These are phyloP conservation scores for Xerocomellus chrysenteron DNA, from an alignment of 768 basidiomycete species.

Conservation along the genomic window DNA sequence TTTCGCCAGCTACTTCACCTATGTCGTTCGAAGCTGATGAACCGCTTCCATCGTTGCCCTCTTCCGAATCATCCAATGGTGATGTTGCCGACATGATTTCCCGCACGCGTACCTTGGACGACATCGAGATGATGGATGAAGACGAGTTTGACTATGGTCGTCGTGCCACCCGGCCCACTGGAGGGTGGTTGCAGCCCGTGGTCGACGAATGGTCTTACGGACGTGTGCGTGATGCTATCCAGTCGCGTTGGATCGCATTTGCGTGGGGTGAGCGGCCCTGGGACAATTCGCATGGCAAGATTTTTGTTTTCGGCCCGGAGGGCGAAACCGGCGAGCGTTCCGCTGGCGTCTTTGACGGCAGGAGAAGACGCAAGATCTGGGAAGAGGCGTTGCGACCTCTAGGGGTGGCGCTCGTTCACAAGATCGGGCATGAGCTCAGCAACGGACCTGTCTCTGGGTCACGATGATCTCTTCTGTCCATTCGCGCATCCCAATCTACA, in stretches of 20 bases:
- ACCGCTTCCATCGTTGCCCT: slow-evolving; percentile 28
- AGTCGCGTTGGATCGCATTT: slow-evolving; percentile 73
- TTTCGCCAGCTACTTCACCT: slow-evolving; percentile 33
- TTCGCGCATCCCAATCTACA: background rate
- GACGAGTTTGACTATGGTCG: slow-evolving; percentile 18
- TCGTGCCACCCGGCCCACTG: slow-evolving; percentile 16
- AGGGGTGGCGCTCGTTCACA: slow-evolving; percentile 65
- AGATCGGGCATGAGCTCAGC: slow-evolving; percentile 71
- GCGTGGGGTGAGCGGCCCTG: slow-evolving; percentile 74
- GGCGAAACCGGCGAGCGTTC: slow-evolving; percentile 78
- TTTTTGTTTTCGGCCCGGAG: slow-evolving; percentile 80
- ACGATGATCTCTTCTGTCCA: slow-evolving; percentile 15
- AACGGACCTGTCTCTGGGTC: slow-evolving; percentile 52
- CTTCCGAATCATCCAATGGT: slow-evolving; percentile 27
- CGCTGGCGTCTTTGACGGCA: slow-evolving; percentile 59
- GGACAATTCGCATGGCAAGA: slow-evolving; percentile 53
- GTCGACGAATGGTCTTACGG: slow-evolving; percentile 68
- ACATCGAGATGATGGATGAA: slow-evolving; percentile 27
- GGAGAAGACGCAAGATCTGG: slow-evolving; percentile 62
- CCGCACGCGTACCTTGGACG: slow-evolving; percentile 23
- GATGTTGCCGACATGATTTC: slow-evolving; percentile 18
- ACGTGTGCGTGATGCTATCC: slow-evolving; percentile 68
- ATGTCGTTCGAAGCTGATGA: slow-evolving; percentile 37
- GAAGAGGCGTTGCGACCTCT: slow-evolving; percentile 65
- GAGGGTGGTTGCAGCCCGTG: slow-evolving; percentile 53